phyloP scores from a whole-genome alignment of 495 filamentous ascomycete species.

The Aspergillus egyptiacus region DNA sequence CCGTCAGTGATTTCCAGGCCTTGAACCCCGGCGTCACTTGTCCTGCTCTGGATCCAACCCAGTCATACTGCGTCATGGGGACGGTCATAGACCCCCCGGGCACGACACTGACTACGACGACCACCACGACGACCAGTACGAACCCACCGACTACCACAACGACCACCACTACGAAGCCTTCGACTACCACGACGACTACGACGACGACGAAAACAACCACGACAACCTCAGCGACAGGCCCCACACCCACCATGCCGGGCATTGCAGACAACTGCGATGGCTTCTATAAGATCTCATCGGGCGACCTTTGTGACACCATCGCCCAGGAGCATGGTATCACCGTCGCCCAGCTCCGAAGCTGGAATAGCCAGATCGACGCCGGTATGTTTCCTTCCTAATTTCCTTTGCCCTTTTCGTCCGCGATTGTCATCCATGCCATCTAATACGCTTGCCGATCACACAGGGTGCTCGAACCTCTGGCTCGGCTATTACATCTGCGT shows the following conservation, averaged over 20 bases:
- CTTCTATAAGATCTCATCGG: slow-evolving; percentile 17
- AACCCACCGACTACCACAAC: too few species aligned
- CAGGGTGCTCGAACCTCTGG: background rate
- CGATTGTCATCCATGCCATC: background rate
- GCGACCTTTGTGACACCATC: slow-evolving; percentile 2
- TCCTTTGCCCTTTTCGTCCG: background rate
- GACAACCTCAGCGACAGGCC: too few species aligned
- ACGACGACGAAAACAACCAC: too few species aligned
- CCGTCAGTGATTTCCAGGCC: too few species aligned
- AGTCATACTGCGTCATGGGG: too few species aligned
- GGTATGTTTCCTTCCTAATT: background rate
- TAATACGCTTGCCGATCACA: background rate
- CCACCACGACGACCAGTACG: too few species aligned
- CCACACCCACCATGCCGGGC: slow-evolving; percentile 17
- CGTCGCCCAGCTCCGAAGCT: background rate
- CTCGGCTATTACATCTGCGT: slow-evolving; percentile 1
- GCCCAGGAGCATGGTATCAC: background rate
- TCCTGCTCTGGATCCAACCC: too few species aligned
- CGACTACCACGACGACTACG: too few species aligned
- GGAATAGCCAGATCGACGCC: slow-evolving; percentile 4
- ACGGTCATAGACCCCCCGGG: too few species aligned
- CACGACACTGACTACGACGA: too few species aligned
- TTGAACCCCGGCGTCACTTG: too few species aligned
- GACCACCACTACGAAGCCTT: too few species aligned
- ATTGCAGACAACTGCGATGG: slow-evolving; percentile 19